Evolutionary conservation across 2,329 filamentous ascomycete species (phyloP).

Genomic region (Blastomyces parvus): DNA sequence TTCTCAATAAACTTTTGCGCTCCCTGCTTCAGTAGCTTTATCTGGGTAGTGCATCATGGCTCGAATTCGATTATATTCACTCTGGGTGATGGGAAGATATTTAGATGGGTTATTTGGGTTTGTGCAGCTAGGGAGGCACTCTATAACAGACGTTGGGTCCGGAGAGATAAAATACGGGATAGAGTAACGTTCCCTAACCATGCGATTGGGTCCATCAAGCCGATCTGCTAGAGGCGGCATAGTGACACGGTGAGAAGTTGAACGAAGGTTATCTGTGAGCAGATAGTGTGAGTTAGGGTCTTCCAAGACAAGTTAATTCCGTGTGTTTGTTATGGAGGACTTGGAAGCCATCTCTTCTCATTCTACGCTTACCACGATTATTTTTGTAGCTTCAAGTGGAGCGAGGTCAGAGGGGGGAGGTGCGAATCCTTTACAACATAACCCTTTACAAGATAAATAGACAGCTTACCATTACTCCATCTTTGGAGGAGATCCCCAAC

Average conservation of each 20-base stretch:
- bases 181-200: conserved; percentile 47
- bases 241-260: conserved; percentile 46
- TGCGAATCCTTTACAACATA: not conserved
- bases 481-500: conserved; percentile 43
- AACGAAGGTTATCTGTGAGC: conserved; percentile 40
- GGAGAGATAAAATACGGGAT: conserved; percentile 52
- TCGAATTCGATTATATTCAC: conserved; percentile 30
- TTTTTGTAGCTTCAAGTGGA: not conserved
- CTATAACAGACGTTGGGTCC: conserved; percentile 42
- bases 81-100: conserved; percentile 42
- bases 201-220: conserved; percentile 30
- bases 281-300: conserved; percentile 9
- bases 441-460: not conserved
- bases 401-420: not conserved
- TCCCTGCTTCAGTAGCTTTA: conserved; percentile 7
- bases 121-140: conserved; percentile 43
- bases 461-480: conserved; percentile 40
- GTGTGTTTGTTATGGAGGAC: not conserved
- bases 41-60: conserved; percentile 13
- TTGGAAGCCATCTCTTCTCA: not conserved
- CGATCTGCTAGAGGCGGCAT: conserved; percentile 36
- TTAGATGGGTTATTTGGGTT: conserved; percentile 38
- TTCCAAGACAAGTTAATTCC: not conserved
- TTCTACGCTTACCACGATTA: not conserved
- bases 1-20: conserved; percentile 6